Conservation (phyloP, 257 asterid species). For the Schizonepeta tenuifolia region DNA sequence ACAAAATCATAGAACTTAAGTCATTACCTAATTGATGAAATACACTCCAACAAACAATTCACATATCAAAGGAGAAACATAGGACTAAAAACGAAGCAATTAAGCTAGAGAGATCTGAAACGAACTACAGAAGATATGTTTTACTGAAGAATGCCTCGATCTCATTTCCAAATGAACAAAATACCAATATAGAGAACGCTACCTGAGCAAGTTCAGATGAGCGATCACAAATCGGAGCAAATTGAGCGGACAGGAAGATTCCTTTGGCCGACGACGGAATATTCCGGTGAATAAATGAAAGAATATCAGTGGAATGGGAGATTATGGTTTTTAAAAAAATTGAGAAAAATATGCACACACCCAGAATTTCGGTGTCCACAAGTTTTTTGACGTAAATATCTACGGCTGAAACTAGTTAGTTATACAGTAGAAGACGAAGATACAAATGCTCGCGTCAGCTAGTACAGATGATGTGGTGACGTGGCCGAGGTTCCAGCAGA, state of each 20-base stretch:
- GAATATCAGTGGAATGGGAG: constrained; percentile 21
- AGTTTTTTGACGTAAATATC: constrained; percentile 32
- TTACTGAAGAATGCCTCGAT: not conserved
- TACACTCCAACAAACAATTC: constrained; percentile 17
- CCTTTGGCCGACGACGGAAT: constrained; percentile 31
- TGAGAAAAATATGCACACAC: constrained; percentile 27
- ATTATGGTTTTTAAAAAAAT: constrained; percentile 13
- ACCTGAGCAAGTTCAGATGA: constrained; percentile 33
- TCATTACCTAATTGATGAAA: constrained; percentile 4
- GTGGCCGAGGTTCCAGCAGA: constrained; percentile 40
- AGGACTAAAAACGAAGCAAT: constrained; percentile 3
- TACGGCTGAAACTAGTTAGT: constrained; percentile 22
- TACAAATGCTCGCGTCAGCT: constrained; percentile 25
- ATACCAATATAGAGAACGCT: not conserved
- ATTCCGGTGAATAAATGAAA: constrained; percentile 33
- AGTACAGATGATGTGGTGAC: constrained; percentile 22
- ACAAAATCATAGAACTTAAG: not conserved
- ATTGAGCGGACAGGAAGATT: constrained; percentile 4
- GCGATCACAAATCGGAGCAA: not conserved
- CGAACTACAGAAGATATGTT: not conserved
- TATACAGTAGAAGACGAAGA: constrained; percentile 28
- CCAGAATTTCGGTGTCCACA: constrained; percentile 49
- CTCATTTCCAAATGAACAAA: constrained; percentile 3
- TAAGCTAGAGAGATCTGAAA: not conserved
- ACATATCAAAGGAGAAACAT: not conserved